Base-by-base conservation (phyloP, 306 rosid species). In the Lupinus albus region DNA sequence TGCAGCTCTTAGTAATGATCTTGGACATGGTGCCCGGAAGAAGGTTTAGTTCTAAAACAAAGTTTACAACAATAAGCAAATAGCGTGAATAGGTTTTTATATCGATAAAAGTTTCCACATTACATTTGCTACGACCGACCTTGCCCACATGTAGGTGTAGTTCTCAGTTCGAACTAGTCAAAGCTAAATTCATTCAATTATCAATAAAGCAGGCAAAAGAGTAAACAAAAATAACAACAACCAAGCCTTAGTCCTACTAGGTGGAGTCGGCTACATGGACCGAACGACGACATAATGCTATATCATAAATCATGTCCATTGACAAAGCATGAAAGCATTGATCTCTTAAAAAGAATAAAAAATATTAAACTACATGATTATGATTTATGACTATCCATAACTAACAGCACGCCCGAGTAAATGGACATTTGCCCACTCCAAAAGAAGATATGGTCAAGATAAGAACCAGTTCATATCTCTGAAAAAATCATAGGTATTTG, bases 291-390 rank as follows among this genome's bases (percentile, higher is more conserved):
- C n/a, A n/a, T n/a, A n/a, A n/a, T n/a, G n/a, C n/a, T n/a, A n/a
- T n/a, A n/a, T n/a, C n/a, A n/a, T n/a, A n/a, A n/a, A n/a, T n/a
- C n/a, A n/a, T n/a, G n/a, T n/a, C n/a, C n/a, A n/a, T n/a, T n/a
- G n/a, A n/a, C n/a, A n/a, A n/a, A n/a, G n/a, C n/a, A n/a, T n/a
- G n/a, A n/a, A n/a, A n/a, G n/a, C n/a, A n/a, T n/a, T n/a, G n/a
- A n/a, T n/a, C n/a, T n/a, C n/a, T n/a, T n/a, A n/a, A n/a, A n/a
- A n/a, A n/a, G n/a, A n/a, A n/a, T n/a, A n/a, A 11, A 49, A 62
- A 65, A 75, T 25, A 69, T 49, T 49, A 75, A 52, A 18, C 21
- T 30, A 45, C 59, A 58, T 18, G 45, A 44, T 48, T 14, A 15
- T n/a, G 65, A 56, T 33, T 33, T 20, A 64, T 36, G 38, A 68